Evolutionary conservation across 2,329 filamentous ascomycete genomes (phyloP).

Genomic region (Sporothrix phasma): DNA sequence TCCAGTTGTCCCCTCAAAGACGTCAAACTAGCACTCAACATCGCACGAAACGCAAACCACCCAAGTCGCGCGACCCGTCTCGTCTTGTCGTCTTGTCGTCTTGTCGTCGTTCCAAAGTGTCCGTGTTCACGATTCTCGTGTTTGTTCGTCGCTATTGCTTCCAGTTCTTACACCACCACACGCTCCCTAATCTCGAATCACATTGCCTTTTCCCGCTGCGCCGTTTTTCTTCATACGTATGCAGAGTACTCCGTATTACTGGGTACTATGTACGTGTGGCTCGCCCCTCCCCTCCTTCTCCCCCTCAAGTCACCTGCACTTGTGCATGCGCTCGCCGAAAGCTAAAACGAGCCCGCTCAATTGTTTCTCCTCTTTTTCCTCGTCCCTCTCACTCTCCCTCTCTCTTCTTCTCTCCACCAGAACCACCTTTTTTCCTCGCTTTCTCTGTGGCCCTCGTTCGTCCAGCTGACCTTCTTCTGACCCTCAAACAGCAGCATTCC

Average conservation of each 20-base stretch:
- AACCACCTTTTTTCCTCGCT: background rate
- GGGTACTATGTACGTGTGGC: background rate
- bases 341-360: slow-evolving; percentile 9
- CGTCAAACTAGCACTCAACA: slow-evolving; percentile 4
- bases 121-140: background rate
- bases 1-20: slow-evolving; percentile 8
- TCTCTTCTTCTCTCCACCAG: background rate
- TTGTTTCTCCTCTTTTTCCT: slow-evolving; percentile 13
- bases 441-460: background rate
- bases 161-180: background rate
- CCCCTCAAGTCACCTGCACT: slow-evolving; percentile 10
- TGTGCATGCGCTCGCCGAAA: slow-evolving; percentile 5
- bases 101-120: background rate
- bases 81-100: background rate
- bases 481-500: slow-evolving; percentile 5
- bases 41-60: background rate
- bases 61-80: background rate
- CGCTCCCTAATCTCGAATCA: slow-evolving; percentile 1
- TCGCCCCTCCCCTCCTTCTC: background rate
- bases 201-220: slow-evolving; percentile 10
- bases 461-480: slow-evolving; percentile 11
- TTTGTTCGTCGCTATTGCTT: background rate
- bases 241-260: background rate
- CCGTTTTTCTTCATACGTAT: too few species aligned
- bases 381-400: slow-evolving; percentile 1